These are phyloP conservation scores for Pyropia yezoensis DNA, from an alignment of 23 red algal species.

Conservation along the genomic window DNA sequence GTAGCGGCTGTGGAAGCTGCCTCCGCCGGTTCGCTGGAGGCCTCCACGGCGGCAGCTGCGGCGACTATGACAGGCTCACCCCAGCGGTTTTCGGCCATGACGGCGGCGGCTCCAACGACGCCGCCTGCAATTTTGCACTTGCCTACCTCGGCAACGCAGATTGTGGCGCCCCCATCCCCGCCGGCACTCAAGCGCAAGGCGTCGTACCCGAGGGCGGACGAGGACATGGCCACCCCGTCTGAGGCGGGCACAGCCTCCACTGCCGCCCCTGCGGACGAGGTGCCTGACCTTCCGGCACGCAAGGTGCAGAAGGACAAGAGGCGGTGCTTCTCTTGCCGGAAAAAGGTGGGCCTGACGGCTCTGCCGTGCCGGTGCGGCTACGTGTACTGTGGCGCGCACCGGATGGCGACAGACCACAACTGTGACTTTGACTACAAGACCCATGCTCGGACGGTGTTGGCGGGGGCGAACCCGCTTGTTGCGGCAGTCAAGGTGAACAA, in stretches of 20 bases:
- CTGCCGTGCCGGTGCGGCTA: constrained; percentile 77
- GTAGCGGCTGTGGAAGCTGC: neutral
- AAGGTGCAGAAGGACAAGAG: constrained; percentile 42
- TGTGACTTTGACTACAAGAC: constrained; percentile 86
- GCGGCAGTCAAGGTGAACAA: constrained; percentile 71
- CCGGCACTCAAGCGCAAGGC: neutral
- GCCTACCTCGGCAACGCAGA: neutral
- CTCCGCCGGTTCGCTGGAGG: neutral
- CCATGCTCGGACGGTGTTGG: constrained; percentile 39
- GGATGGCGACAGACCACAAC: constrained; percentile 67
- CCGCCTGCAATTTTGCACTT: neutral
- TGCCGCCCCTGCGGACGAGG: neutral
- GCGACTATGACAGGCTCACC: constrained; percentile 3
- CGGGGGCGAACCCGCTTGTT: constrained; percentile 73
- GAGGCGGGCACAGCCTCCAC: neutral
- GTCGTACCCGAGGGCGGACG: neutral
- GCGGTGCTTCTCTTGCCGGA: constrained; percentile 63
- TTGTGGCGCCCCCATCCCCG: neutral
- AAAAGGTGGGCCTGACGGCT: constrained; percentile 78
- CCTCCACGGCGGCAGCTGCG: neutral
- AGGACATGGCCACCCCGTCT: neutral
- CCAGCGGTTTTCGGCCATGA: neutral
- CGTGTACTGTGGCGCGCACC: constrained; percentile 66
- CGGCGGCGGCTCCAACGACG: neutral
- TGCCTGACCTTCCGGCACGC: neutral